Conservation (phyloP, 306 rosid genomes). For the Quercus agrifolia region DNA sequence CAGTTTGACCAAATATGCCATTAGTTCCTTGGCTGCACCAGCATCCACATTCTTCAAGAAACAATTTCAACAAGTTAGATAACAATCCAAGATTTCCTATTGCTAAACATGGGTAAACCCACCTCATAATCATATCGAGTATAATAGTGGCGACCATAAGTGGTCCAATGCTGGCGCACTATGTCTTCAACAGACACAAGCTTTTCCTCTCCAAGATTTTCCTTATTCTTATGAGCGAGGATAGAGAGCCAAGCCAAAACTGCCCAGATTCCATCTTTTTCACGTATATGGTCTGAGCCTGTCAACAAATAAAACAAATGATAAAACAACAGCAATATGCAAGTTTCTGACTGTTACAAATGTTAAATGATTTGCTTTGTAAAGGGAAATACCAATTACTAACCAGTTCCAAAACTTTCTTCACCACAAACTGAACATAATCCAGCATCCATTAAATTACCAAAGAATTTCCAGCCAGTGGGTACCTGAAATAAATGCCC, state of each 20-base stretch:
- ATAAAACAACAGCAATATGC: conserved; percentile 11
- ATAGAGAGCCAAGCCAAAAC: conserved; percentile 97
- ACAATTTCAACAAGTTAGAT: conserved; percentile 20
- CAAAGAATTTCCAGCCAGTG: conserved; percentile 98
- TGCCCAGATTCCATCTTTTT: conserved; percentile 99
- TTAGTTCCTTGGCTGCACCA: conserved; percentile 86
- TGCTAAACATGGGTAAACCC: conserved; percentile 7
- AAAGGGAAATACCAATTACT: conserved; percentile 21
- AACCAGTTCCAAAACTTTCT: conserved; percentile 99
- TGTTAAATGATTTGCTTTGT: conserved; percentile 5
- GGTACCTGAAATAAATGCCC: conserved; percentile 58
- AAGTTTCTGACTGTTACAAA: not conserved
- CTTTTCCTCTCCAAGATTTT: conserved; percentile 60
- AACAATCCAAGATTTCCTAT: conserved; percentile 4
- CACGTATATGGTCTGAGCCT: conserved; percentile 99
- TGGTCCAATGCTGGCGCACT: conserved; percentile 92
- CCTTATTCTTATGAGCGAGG: conserved; percentile 82
- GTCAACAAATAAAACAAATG: conserved; percentile 26
- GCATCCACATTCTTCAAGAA: conserved; percentile 85
- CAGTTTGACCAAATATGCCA: conserved; percentile 88
- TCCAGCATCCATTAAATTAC: conserved; percentile 98
- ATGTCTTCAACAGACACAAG: conserved; percentile 95
- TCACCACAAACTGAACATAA: conserved; percentile 92
- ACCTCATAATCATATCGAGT: conserved; percentile 97
- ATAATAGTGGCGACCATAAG: conserved; percentile 94